These are phyloP conservation scores for Exophiala sp. DNA, from an alignment of 2,329 filamentous ascomycete species.

Conservation along the genomic window DNA sequence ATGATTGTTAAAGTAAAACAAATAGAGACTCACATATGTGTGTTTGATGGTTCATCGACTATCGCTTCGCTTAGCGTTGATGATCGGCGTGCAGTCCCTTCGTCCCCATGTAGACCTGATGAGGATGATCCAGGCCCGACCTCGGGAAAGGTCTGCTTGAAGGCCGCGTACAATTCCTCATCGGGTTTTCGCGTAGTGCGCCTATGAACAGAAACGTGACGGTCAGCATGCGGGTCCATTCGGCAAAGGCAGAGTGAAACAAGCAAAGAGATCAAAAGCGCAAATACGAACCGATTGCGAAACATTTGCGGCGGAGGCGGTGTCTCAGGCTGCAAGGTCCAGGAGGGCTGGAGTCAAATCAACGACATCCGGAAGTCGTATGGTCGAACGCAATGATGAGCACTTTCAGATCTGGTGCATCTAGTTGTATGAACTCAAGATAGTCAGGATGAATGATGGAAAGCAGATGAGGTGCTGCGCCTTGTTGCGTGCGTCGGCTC, in stretches of 20 bases:
- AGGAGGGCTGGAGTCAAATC: constrained; percentile 22
- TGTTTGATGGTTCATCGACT: constrained; percentile 24
- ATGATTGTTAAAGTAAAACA: constrained; percentile 13
- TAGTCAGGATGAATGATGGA: constrained; percentile 4
- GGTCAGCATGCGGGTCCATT: constrained; percentile 17
- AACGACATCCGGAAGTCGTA: constrained; percentile 19
- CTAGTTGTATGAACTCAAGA: constrained; percentile 4
- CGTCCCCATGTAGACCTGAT: constrained; percentile 44
- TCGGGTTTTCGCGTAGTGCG: constrained; percentile 80
- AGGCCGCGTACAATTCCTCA: constrained; percentile 78
- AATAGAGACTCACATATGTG: constrained; percentile 26
- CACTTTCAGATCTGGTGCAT: constrained; percentile 13
- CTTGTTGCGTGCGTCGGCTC: constrained; percentile 15
- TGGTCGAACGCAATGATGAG: constrained; percentile 9
- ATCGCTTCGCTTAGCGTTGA: constrained; percentile 29
- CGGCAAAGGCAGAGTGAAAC: constrained; percentile 13
- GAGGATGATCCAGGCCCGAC: constrained; percentile 53
- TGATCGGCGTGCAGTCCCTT: constrained; percentile 36
- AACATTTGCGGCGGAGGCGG: constrained; percentile 39
- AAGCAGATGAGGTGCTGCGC: constrained; percentile 21
- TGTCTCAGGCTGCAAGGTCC: constrained; percentile 25
- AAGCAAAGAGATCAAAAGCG: constrained; percentile 10
- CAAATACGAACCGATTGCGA: constrained; percentile 44
- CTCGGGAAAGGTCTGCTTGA: constrained; percentile 79
- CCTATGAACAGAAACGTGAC: constrained; percentile 41